Evolutionary conservation across 495 filamentous ascomycete species (phyloP).

Genomic region (Tuber umbilicatum): DNA sequence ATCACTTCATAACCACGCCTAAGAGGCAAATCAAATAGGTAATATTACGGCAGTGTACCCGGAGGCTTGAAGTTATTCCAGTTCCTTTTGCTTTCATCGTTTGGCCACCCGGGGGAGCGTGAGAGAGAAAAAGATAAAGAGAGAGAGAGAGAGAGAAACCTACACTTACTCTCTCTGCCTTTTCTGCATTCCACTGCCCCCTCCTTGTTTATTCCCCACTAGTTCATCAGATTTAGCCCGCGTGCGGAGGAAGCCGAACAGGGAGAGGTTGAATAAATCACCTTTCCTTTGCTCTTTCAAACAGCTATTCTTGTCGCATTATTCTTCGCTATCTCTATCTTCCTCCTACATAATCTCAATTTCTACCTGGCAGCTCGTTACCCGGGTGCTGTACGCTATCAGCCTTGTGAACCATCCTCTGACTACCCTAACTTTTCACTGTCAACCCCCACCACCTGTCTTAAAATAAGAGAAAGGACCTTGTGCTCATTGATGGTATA

Average conservation of each 20-base stretch:
- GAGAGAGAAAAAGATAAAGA: not conserved
- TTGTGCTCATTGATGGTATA: slow-evolving; percentile 4
- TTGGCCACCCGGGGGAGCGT: not conserved
- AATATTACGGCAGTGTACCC: not conserved
- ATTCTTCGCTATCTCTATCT: not conserved
- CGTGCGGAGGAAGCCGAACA: not conserved
- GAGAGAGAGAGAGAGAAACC: not conserved
- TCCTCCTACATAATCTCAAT: not conserved
- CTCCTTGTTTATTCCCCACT: not conserved
- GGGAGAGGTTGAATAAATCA: not conserved
- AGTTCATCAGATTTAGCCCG: not conserved
- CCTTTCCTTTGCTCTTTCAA: not conserved
- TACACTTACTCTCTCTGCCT: not conserved
- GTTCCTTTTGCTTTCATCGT: not conserved
- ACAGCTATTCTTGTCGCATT: not conserved
- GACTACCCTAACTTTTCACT: not conserved
- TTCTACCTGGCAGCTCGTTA: not conserved
- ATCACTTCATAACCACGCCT: not conserved
- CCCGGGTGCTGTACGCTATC: not conserved
- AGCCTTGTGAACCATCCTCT: slow-evolving; percentile 23
- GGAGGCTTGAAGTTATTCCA: not conserved
- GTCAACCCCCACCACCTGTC: slow-evolving; percentile 21
- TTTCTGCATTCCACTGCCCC: not conserved
- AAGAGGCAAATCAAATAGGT: not conserved
- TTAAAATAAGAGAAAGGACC: slow-evolving; percentile 8